Percentiles rank a stretch among this genome's conserved stretches.
Evolutionary conservation across 306 rosid species (phyloP).

Genomic region (Vicia villosa): DNA sequence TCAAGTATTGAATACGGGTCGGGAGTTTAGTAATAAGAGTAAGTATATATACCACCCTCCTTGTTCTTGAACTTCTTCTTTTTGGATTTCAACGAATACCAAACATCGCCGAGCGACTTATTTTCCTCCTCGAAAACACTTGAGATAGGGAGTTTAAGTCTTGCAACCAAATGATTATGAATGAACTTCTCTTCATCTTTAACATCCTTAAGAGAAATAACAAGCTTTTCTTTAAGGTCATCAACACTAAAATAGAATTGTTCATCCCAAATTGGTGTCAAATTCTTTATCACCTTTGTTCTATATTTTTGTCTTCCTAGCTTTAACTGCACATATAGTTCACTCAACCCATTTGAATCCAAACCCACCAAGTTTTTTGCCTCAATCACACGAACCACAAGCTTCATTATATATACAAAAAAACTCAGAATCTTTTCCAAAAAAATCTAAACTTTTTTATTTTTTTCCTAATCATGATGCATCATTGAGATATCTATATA

Average conservation of each 20-base stretch:
- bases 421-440: not conserved
- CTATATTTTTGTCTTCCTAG: conserved; percentile 76
- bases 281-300: conserved; percentile 70
- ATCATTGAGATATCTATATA: conserved; percentile 12
- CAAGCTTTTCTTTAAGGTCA: conserved; percentile 66
- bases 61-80: conserved; percentile 65
- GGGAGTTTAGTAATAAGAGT: not conserved
- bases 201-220: conserved; percentile 69
- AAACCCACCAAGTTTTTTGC: conserved; percentile 64
- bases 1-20: too few species aligned
- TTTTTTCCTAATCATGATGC: not conserved
- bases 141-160: conserved; percentile 62
- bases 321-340: conserved; percentile 76
- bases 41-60: conserved; percentile 67
- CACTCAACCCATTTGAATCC: conserved; percentile 67
- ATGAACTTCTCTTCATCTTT: conserved; percentile 86
- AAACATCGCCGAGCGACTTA: conserved; percentile 64
- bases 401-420: conserved; percentile 57
- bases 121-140: conserved; percentile 61
- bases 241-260: conserved; percentile 77
- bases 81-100: conserved; percentile 82
- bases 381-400: conserved; percentile 76
- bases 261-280: conserved; percentile 82
- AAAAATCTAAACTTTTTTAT: not conserved
- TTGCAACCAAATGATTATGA: conserved; percentile 73